A percentile compares a stretch with the other conserved stretches of the same genome.
phyloP scores from a whole-genome alignment of 257 asterid species.

The Nicotiana tabacum region DNA sequence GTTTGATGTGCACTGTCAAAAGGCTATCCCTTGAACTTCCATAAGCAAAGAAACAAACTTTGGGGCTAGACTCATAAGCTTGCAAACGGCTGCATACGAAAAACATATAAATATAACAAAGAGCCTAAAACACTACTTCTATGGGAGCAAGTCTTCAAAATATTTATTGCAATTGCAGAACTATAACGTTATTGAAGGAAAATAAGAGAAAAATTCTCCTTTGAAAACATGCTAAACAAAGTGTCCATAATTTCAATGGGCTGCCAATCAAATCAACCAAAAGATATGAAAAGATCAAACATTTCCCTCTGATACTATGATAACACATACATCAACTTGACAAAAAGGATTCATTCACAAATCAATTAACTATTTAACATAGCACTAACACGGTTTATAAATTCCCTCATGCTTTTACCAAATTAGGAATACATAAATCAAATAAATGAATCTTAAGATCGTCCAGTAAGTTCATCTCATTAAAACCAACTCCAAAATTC shows the following conservation, averaged over 20 bases:
- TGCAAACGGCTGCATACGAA: background rate
- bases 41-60: background rate
- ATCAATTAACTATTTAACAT: background rate
- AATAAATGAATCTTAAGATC: background rate
- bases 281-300: background rate
- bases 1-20: background rate
- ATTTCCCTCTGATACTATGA: background rate
- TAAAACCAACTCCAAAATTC: background rate
- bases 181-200: background rate
- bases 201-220: background rate
- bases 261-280: background rate
- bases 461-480: background rate
- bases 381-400: background rate
- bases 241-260: background rate
- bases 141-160: background rate
- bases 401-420: background rate
- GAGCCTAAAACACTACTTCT: background rate
- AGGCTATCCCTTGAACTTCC: background rate
- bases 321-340: background rate
- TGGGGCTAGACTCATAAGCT: background rate
- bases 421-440: background rate
- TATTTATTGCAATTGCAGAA: background rate
- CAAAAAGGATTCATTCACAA: background rate
- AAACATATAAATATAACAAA: background rate
- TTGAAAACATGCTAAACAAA: background rate